Percentiles rank a stretch among this genome's conserved stretches.
Evolutionary conservation across 495 filamentous ascomycete genomes (phyloP).

Genomic region (Cryomyces minteri): DNA sequence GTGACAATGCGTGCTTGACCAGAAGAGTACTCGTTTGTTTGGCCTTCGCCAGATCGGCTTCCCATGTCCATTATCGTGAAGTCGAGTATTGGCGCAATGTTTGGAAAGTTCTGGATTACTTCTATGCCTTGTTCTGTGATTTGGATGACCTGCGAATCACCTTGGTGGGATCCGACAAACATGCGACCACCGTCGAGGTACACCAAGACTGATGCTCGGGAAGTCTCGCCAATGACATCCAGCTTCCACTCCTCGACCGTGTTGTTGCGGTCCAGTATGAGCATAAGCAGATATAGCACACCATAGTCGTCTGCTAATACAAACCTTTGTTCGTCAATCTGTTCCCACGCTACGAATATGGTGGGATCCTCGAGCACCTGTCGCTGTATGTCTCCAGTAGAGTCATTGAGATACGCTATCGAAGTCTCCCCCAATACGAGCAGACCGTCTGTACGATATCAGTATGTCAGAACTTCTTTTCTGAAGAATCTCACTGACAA

Average conservation of each 20-base stretch:
- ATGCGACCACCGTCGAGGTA: conserved; percentile 58
- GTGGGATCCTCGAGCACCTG: conserved; percentile 48
- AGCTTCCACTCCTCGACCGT: conserved; percentile 51
- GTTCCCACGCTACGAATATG: conserved; percentile 77
- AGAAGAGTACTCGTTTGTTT: conserved; percentile 77
- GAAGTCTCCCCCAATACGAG: conserved; percentile 74
- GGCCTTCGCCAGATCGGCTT: conserved; percentile 54
- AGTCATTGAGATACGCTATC: conserved; percentile 65
- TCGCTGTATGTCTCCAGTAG: conserved; percentile 39
- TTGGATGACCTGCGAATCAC: conserved; percentile 70
- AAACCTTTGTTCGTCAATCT: conserved; percentile 61
- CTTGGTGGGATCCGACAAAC: conserved; percentile 83
- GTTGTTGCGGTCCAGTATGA: conserved; percentile 41
- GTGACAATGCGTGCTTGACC: conserved; percentile 90
- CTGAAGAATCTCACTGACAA: conserved; percentile 20
- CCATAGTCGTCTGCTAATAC: conserved; percentile 85
- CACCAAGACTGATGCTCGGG: conserved; percentile 56
- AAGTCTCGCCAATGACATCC: conserved; percentile 46
- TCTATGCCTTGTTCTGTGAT: conserved; percentile 37
- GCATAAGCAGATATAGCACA: conserved; percentile 56
- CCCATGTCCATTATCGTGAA: conserved; percentile 93
- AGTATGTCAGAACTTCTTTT: not conserved
- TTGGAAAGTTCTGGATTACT: conserved; percentile 58
- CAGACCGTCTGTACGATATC: conserved; percentile 21
- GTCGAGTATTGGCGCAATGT: conserved; percentile 81